Evolutionary conservation across 1,284 basidiomycete species (phyloP), one percentile per base, ranked within the genome.

Genomic region (Ceratobasidium theobromae): DNA sequence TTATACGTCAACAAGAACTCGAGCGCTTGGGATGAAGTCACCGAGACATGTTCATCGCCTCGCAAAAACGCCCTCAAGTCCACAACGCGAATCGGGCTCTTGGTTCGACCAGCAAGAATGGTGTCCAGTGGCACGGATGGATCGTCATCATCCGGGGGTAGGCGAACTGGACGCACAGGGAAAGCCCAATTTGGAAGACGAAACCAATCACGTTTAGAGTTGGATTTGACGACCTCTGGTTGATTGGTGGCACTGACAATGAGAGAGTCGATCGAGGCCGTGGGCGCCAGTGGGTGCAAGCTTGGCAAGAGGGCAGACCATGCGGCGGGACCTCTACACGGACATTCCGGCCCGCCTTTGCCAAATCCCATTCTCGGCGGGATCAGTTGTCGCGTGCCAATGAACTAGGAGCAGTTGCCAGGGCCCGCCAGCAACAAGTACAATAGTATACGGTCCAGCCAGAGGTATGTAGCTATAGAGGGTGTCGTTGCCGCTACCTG

Each of bases 1-100:
- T 67, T 67, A 53, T 67, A 67, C 23, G 58, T 53, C 48, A 67
- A 45, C 6, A 69, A 23, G 52, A 69, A 69, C 40, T 69, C 68
- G n/a, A 69, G 27, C 18, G 58, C 57, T n/a, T 49, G 27, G 30
- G 43, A n/a, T n/a, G 45, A 25, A 4, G 28, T 43, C 3, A 33
- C 16, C 9, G 25, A 33, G 27, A 35, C 41, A 35, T 25, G 41
- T 12, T 54, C 51, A 32, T 53, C 55, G 28, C 32, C 40, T 14
- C 58, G 35, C 51, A 69, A 49, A 33, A 69, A 69, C 27, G 55
- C 65, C 30, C 35, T 58, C 40, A 69, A 25, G 32, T 69, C 68
- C 25, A 48, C 55, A 28, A 67, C 43, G 1, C 65, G 38, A 25
- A 69, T 62, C 30, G 68, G 68, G 48, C 55, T 69, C 54, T 55